phyloP scores from a whole-genome alignment of 257 asterid genomes.

The Salvia rosmarinus region DNA sequence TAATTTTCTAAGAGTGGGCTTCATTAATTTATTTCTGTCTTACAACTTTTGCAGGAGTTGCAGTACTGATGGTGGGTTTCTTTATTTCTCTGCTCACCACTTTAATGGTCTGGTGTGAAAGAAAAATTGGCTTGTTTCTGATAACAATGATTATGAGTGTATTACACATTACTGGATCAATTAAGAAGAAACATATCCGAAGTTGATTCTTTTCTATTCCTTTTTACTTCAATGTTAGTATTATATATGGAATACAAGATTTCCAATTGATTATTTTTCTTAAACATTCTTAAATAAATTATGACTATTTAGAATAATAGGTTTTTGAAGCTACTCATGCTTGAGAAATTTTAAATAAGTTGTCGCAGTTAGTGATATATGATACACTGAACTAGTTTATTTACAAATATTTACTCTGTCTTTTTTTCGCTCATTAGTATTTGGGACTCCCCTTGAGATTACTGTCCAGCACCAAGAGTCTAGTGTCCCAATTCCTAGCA shows the following conservation, averaged over 20 bases:
- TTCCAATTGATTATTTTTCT: slow-evolving; percentile 1
- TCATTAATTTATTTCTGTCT: slow-evolving; percentile 37
- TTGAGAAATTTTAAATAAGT: neutral
- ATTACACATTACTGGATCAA: slow-evolving; percentile 3
- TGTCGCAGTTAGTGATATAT: slow-evolving; percentile 1
- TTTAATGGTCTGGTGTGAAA: slow-evolving; percentile 1
- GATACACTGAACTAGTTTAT: slow-evolving; percentile 24
- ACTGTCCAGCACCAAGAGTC: slow-evolving; percentile 82
- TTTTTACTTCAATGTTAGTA: slow-evolving; percentile 5
- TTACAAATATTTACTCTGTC: neutral
- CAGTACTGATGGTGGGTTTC: slow-evolving; percentile 82
- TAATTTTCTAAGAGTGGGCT: slow-evolving; percentile 23
- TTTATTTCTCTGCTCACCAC: slow-evolving; percentile 17
- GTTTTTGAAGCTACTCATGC: neutral
- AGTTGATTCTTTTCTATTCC: slow-evolving; percentile 22
- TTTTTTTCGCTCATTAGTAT: slow-evolving; percentile 51
- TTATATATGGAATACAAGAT: slow-evolving; percentile 8
- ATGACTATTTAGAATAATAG: no score
- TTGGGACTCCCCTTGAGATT: slow-evolving; percentile 79
- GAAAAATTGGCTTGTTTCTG: slow-evolving; percentile 1
- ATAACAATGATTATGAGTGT: neutral
- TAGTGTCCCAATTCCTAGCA: slow-evolving; percentile 63
- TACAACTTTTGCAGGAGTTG: slow-evolving; percentile 74
- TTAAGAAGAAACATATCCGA: slow-evolving; percentile 16
- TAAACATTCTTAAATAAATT: neutral